A percentile compares a stretch with the other conserved stretches of the same genome.
These are phyloP conservation scores for Ballota nigra DNA, from an alignment of 257 asterid genomes.

Conservation along the genomic window DNA sequence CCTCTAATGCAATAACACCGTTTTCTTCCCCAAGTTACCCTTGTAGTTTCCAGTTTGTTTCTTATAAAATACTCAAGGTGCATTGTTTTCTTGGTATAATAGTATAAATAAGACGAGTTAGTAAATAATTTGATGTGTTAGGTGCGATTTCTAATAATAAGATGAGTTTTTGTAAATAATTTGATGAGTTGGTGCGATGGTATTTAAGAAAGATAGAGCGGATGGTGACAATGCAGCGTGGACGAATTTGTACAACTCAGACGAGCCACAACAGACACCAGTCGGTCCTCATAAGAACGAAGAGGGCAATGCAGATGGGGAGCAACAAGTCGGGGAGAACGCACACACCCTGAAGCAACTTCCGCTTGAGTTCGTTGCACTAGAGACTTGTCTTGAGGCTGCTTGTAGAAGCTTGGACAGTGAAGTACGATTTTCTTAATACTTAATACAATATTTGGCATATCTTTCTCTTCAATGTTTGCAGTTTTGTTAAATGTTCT, in stretches of 20 bases:
- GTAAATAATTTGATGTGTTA: too few relatives aligned
- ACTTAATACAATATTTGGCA: too few relatives aligned
- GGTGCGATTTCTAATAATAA: too few relatives aligned
- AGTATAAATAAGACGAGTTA: neutral
- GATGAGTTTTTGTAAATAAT: neutral
- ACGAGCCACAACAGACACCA: slow-evolving; percentile 37
- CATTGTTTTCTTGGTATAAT: too few relatives aligned
- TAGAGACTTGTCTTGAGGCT: slow-evolving; percentile 89
- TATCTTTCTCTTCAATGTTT: neutral
- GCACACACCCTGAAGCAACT: slow-evolving; percentile 59
- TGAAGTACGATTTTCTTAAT: slow-evolving; percentile 45
- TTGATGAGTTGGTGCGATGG: slow-evolving; percentile 4
- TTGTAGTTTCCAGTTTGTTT: too few relatives aligned
- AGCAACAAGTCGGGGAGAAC: too few relatives aligned
- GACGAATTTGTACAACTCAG: slow-evolving; percentile 54
- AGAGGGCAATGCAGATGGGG: slow-evolving; percentile 32
- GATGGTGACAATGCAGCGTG: slow-evolving; percentile 44
- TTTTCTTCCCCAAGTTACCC: too few relatives aligned
- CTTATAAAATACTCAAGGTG: too few relatives aligned
- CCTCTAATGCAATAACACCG: too few relatives aligned
- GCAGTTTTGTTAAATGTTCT: neutral
- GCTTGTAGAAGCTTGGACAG: slow-evolving; percentile 83
- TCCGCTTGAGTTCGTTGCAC: slow-evolving; percentile 85
- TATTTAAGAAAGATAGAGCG: slow-evolving; percentile 52
- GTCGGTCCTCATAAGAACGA: slow-evolving; percentile 38